These are phyloP conservation scores for Gracilaria domingensis DNA, from an alignment of 23 red algal genomes.

Conservation along the genomic window DNA sequence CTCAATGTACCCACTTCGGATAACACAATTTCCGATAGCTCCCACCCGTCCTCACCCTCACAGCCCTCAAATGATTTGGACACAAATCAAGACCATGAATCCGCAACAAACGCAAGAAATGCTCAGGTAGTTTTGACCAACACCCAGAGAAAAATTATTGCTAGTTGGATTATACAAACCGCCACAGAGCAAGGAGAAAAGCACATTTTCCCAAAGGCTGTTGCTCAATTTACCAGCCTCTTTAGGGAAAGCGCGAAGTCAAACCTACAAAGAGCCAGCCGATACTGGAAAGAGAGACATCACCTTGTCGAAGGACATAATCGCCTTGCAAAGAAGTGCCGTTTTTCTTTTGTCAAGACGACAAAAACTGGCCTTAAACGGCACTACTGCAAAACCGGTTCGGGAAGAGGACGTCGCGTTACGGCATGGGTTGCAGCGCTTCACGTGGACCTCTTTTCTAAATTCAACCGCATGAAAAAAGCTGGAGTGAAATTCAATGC, in stretches of 20 bases:
- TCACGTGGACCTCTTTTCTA: background rate
- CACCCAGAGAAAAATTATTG: no score
- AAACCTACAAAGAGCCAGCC: background rate
- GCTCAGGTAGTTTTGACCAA: no score
- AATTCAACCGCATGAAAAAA: constrained; percentile 6
- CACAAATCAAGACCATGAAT: no score
- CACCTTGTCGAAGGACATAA: background rate
- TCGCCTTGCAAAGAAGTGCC: background rate
- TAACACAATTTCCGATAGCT: no score
- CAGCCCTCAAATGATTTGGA: no score
- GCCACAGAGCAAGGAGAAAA: background rate
- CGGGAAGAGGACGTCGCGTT: background rate
- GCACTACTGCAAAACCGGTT: background rate
- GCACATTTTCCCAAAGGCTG: background rate
- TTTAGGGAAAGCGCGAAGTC: background rate
- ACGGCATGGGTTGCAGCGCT: background rate
- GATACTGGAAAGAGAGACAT: background rate
- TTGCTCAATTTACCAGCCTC: background rate
- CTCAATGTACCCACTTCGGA: no score
- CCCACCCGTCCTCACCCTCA: no score
- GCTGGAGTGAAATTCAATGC: constrained; percentile 26
- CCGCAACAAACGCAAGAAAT: no score
- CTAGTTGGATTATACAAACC: background rate
- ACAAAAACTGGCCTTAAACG: background rate
- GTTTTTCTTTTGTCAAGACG: background rate